Conservation (phyloP, 345 rosid species). For the Brassica rapa region DNA sequence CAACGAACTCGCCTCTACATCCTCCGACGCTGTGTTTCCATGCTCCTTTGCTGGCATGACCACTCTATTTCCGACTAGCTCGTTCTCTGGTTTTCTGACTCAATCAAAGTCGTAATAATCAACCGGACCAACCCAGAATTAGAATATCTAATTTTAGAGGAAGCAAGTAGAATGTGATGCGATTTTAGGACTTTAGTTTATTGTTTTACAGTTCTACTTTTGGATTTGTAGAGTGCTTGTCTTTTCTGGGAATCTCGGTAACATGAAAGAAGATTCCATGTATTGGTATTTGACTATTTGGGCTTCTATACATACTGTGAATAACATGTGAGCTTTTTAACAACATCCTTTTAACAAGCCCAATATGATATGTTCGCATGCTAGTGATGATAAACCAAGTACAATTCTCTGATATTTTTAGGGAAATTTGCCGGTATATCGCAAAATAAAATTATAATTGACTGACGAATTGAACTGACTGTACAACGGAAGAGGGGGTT, state of each 20-base stretch:
- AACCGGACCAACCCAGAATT: background rate
- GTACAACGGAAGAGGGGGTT: no score
- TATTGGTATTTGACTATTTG: background rate
- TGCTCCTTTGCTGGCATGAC: constrained; percentile 86
- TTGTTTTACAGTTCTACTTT: background rate
- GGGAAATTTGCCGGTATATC: no score
- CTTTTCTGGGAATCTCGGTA: constrained; percentile 1
- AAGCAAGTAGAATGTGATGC: background rate
- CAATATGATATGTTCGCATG: background rate
- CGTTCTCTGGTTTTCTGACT: background rate
- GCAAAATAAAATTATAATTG: no score
- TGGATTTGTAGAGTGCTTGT: background rate
- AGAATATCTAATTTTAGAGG: background rate
- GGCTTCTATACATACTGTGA: constrained; percentile 10
- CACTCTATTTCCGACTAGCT: constrained; percentile 41
- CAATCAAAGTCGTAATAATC: background rate
- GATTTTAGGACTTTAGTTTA: background rate
- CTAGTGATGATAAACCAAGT: background rate
- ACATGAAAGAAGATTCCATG: constrained; percentile 4
- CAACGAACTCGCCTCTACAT: constrained; percentile 80
- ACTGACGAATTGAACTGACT: no score
- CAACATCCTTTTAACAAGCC: background rate
- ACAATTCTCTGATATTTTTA: no score
- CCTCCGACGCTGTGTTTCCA: constrained; percentile 72
- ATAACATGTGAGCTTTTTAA: background rate